phyloP scores from a whole-genome alignment of 202 grass and related monocot genomes.

The Schoenoplectus tabernaemontani region DNA sequence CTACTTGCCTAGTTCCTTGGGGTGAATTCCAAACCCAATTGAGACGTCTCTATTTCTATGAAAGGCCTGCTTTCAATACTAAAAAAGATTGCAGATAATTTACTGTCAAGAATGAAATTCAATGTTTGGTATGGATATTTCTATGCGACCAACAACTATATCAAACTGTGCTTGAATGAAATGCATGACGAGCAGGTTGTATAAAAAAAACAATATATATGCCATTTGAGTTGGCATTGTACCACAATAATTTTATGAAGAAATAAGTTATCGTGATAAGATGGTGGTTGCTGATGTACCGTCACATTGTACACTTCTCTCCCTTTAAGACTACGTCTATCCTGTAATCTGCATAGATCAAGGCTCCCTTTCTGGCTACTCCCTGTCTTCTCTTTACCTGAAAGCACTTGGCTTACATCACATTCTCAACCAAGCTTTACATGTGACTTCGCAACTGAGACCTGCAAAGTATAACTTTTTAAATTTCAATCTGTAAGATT shows the following conservation, averaged over 20 bases:
- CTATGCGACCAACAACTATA: neutral
- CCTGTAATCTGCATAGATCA: neutral
- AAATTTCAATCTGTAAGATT: neutral
- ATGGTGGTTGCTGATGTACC: constrained; percentile 5
- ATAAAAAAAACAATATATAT: neutral
- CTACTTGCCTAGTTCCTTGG: neutral
- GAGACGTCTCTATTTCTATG: neutral
- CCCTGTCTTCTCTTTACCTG: constrained; percentile 16
- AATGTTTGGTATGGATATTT: neutral
- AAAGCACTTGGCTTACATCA: constrained; percentile 12
- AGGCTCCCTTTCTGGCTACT: constrained; percentile 14
- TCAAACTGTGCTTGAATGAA: neutral
- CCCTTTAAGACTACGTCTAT: constrained; percentile 17
- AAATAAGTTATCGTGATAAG: neutral
- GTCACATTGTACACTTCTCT: neutral
- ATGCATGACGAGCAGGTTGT: neutral
- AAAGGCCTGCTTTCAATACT: neutral
- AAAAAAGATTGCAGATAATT: neutral
- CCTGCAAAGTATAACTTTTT: neutral
- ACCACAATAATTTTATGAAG: neutral
- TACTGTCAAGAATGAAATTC: neutral
- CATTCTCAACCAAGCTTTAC: constrained; percentile 9
- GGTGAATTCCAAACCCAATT: neutral
- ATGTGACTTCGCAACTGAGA: constrained; percentile 17
- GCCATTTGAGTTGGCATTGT: neutral